Base-by-base conservation (phyloP, 202 grass and related monocot species). In the Hordeum pubiflorum region DNA sequence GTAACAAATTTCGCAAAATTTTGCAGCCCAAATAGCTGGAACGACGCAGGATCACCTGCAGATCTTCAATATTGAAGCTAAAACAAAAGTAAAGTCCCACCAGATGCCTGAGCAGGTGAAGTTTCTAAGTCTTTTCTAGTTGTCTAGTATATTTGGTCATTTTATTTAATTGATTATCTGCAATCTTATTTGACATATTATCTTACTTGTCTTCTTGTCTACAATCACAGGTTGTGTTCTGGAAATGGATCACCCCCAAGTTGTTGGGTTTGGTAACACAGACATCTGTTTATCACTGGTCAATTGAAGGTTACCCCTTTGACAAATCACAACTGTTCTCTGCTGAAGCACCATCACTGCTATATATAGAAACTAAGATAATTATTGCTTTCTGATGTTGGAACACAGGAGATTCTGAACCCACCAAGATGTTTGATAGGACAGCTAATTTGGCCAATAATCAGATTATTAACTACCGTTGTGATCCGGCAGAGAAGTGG, bases 181-280 rank as follows among this genome's bases (percentile, higher is more conserved):
- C 31, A 34, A 79, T 65, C 18, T 33, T 41, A 34, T 4, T 81
- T 75, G n/a, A 69, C 12, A 38, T 71, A 69, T 52, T 13, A 6
- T 50, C 55, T 79, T 69, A 37, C 60, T 22, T 74, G 7, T 24
- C 27, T 27, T 85, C 21, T 33, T 74, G 78, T 66, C 29, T 22
- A 29, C 29, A 52, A 83, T 56, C 64, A 10, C 59, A 97, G 94
- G 94, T 97, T 37, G 91, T 92, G 32, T 99, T 99, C 73, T 99
- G 96, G 96, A 99, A 99, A 87, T 99, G 96, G 96, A 93, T 99
- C 57, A 93, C 90, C 54, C 89, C 96, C 22, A 95, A 93, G 56
- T 81, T 99, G 85, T 62, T 99, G 80, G 96, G 96, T 63, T 66
- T 98, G 60, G 92, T 93, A 72, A 98, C 96, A 83, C 92, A 98